Evolutionary conservation across 139 green algal species (phyloP), one percentile per base, ranked within the genome.

Genomic region (Volvox reticuliferus): DNA sequence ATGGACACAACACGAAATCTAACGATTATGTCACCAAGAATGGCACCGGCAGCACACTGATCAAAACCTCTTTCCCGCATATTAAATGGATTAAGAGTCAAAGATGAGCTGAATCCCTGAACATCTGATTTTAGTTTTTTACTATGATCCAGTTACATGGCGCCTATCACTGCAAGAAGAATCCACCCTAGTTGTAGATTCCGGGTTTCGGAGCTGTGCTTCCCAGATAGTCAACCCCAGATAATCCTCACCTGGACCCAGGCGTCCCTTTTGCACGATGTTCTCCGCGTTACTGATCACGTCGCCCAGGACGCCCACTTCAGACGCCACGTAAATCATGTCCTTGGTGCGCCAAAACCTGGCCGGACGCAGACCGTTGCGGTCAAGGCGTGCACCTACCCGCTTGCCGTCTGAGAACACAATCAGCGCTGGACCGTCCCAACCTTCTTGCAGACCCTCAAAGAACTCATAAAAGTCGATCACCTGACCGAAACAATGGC

Each of bases 361-460:
- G 2, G 98, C 98, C 36, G 98, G 98, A 67, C 98, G 96, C 88
- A 99, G 95, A 77, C 98, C 98, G 93, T 99, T 99, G 90, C 98
- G 96, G 94, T 99, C 98, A 77, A 99, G 96, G 35, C 96, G 95
- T 13, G 97, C 97, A 21, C 98, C 98, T 61, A 99, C 94, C 79
- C 96, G 96, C 86, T 96, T 96, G 87, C 98, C 98, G 88, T 99
- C 98, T 50, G 92, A 97, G 95, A 99, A 99, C 35, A 99, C 98
- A 35, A 99, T 95, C 80, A 99, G 97, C 6, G 98, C 98, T 62
- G 98, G 98, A 50, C 98, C 98, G 89, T 99, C 98, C 98, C 98
- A 99, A 79, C 98, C 92, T 95, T 99, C 98, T 94, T 99, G 99
- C 91, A 99, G 95, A 62, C 98, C 98, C 94, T 99, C 97, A 82